Base-by-base conservation (phyloP, 2,329 filamentous ascomycete species). In the Mycocentrospora acerina region DNA sequence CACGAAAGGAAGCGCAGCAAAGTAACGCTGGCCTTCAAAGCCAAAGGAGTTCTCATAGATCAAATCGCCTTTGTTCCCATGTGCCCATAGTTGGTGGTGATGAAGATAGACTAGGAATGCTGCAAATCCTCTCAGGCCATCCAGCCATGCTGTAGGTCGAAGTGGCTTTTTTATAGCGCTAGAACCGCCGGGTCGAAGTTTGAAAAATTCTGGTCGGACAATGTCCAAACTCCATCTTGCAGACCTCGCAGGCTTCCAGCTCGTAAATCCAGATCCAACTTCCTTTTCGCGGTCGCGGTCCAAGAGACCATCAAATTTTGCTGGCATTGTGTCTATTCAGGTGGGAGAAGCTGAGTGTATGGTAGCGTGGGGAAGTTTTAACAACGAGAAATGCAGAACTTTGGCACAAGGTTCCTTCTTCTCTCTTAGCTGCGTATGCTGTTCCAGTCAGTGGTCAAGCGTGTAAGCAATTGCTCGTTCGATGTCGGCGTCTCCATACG, bases 101-200 rank as follows among this genome's bases (percentile, higher is more conserved):
- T 82, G 78, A 49, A 76, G 71, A 60, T 85, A 86, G 11, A 86
- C 83, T 18, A 85, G 59, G 19, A 86, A 72, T 3, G 83, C 81
- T 4, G 82, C 82, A 45, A 86, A 83, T 3, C 83, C 83, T 55
- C 83, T 70, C 11, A 86, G 67, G 11, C 83, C 83, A 50, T 86
- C 83, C 14, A 83, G 71, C 62, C 62, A 66, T 6, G 62, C 60
- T 32, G 62, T 66, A 32, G 44, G 51, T 32, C 60, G 45, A 3
- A 54, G 27, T 15, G 48, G 37, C 12, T 56, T 55, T 30, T 60
- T 62, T 6, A 51, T 41, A 22, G 9, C 9, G 19, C 19, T 22
- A 22, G 19, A 22, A 18, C 31, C 48, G 22, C 34, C 29, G 24
- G 48, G 43, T 35, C 57, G 50, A 7, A 58, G 32, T 6, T 38